Evolutionary conservation across 306 rosid genomes (phyloP).

Genomic region (Glycyrrhiza uralensis): DNA sequence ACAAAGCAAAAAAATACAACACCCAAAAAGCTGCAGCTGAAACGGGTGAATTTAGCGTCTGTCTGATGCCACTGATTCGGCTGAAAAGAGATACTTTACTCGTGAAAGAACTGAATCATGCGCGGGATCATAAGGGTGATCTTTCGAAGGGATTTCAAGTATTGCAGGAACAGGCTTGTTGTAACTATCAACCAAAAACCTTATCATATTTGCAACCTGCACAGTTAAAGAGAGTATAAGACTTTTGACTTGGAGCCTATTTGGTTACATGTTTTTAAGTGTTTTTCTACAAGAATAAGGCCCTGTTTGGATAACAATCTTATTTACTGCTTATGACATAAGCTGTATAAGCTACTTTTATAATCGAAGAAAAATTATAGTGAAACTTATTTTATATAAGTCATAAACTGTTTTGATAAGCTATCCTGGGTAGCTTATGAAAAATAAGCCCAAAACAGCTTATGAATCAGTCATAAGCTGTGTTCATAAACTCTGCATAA

Average conservation of each 20-base stretch:
- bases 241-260: constrained; percentile 2
- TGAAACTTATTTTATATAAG: too few species aligned
- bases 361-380: too few species aligned
- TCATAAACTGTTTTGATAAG: too few species aligned
- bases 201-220: constrained; percentile 96
- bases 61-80: constrained; percentile 86
- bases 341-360: too few species aligned
- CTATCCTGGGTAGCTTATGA: too few species aligned
- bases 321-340: too few species aligned
- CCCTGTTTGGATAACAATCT: too few species aligned
- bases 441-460: too few species aligned
- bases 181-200: constrained; percentile 89
- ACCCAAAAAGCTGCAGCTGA: background rate
- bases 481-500: too few species aligned
- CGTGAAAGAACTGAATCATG: constrained; percentile 92
- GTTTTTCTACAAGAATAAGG: too few species aligned
- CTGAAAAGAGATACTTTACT: constrained; percentile 78
- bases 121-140: constrained; percentile 92
- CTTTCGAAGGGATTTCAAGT: constrained; percentile 92
- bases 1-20: constrained; percentile 26
- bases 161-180: constrained; percentile 90
- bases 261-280: too few species aligned
- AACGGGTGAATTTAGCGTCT: constrained; percentile 47
- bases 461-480: too few species aligned
- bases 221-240: background rate